These are phyloP conservation scores for Pistacia vera DNA, from an alignment of 345 rosid species.

Conservation along the genomic window DNA sequence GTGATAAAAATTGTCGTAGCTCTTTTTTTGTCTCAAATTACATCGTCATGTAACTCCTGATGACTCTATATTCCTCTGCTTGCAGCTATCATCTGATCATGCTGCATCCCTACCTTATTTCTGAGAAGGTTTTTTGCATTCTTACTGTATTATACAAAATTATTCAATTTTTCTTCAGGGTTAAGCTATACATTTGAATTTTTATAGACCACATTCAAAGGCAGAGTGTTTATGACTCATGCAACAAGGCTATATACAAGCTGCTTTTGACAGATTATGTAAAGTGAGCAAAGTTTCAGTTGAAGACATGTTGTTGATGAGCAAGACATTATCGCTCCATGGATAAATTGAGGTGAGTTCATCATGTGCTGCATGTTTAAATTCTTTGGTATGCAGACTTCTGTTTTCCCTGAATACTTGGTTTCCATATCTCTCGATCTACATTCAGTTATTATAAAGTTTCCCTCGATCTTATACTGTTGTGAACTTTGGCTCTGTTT, in stretches of 20 bases:
- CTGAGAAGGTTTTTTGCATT: slow-evolving; percentile 69
- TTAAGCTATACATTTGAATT: slow-evolving; percentile 17
- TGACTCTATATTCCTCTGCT: slow-evolving; percentile 8
- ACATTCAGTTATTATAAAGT: not conserved
- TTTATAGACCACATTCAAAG: slow-evolving; percentile 80
- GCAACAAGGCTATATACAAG: slow-evolving; percentile 94
- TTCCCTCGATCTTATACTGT: not conserved
- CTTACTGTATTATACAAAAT: not conserved
- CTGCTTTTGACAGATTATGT: slow-evolving; percentile 87
- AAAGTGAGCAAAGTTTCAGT: slow-evolving; percentile 98
- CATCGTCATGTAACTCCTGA: not conserved
- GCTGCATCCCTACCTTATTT: slow-evolving; percentile 96
- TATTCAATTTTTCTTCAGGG: not conserved
- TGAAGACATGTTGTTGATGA: slow-evolving; percentile 97
- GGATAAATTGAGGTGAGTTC: slow-evolving; percentile 89
- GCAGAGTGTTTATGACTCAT: slow-evolving; percentile 95
- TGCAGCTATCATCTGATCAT: slow-evolving; percentile 99
- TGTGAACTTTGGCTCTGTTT: not conserved
- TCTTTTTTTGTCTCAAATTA: not conserved
- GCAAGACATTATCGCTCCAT: slow-evolving; percentile 83
- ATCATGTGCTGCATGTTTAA: not conserved
- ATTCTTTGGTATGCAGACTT: not conserved
- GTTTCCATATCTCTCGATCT: not conserved
- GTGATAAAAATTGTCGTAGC: not conserved
- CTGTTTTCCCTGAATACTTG: not conserved